Evolutionary conservation across 108 stramenopile species (phyloP).

Genomic region (Tribonema minus): DNA sequence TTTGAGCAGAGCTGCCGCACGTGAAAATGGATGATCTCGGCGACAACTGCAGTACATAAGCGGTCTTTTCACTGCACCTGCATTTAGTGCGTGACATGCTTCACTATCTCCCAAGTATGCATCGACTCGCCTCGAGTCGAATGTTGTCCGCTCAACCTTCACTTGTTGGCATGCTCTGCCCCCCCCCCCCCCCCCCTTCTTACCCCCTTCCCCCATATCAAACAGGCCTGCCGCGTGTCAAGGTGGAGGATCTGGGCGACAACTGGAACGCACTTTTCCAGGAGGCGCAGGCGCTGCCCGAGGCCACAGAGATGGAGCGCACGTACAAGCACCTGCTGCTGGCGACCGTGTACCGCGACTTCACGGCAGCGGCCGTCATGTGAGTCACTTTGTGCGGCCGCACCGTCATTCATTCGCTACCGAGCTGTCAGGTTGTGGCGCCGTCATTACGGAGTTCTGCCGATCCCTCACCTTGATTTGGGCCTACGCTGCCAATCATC

Average conservation of each 20-base stretch:
- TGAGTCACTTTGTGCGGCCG: not conserved
- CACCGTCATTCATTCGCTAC: not conserved
- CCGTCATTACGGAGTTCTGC: not conserved
- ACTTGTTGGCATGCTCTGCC: not conserved
- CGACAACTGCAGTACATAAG: too few relatives aligned
- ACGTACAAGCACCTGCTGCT: not conserved
- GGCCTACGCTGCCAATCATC: too few relatives aligned
- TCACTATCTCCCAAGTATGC: too few relatives aligned
- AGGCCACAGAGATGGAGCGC: constrained; percentile 4
- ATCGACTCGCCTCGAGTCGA: not conserved
- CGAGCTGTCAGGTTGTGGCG: not conserved
- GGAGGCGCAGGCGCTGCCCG: constrained; percentile 13
- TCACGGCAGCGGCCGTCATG: not conserved
- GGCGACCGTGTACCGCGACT: not conserved
- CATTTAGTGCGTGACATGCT: not conserved
- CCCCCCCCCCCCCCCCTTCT: not conserved
- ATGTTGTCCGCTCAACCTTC: not conserved
- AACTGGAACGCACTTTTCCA: constrained; percentile 42
- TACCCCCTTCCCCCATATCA: too few relatives aligned
- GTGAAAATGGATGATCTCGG: too few relatives aligned
- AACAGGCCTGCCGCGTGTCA: not conserved
- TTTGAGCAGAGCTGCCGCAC: too few relatives aligned
- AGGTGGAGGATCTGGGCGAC: constrained; percentile 24
- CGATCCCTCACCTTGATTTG: too few relatives aligned
- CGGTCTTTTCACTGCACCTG: not conserved